These are phyloP conservation scores for Aspergillus ochraceus DNA, from an alignment of 2,329 filamentous ascomycete genomes.

Conservation along the genomic window DNA sequence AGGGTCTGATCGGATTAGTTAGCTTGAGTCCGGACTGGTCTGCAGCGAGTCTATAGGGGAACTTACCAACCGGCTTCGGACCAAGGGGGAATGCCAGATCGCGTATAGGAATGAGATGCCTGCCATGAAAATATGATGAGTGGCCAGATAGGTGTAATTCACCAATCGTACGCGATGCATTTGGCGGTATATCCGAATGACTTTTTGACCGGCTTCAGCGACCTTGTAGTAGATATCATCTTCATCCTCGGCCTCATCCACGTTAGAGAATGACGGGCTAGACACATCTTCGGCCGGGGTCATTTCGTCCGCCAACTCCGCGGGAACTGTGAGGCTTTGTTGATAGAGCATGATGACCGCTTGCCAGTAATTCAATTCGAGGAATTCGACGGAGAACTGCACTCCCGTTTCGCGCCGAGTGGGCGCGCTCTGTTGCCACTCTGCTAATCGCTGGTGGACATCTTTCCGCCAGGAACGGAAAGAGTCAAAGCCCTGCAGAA, in stretches of 20 bases:
- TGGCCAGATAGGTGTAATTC: conserved; percentile 94
- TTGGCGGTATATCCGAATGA: conserved; percentile 85
- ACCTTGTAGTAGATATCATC: conserved; percentile 92
- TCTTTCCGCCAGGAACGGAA: conserved; percentile 87
- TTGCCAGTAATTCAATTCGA: conserved; percentile 97
- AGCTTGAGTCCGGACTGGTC: conserved; percentile 2
- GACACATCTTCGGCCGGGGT: conserved; percentile 59
- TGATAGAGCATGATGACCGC: conserved; percentile 94
- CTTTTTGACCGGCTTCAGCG: conserved; percentile 90
- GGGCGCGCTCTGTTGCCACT: conserved; percentile 85
- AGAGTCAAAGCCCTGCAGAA: conserved; percentile 77
- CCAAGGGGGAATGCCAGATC: conserved; percentile 91
- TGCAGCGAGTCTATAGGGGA: not conserved
- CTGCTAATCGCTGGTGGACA: conserved; percentile 76
- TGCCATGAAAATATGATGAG: conserved; percentile 96
- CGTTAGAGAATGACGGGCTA: conserved; percentile 52
- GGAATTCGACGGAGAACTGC: conserved; percentile 81
- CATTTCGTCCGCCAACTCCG: conserved; percentile 78
- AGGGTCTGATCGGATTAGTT: not conserved
- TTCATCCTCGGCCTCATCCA: conserved; percentile 65
- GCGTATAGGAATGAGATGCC: conserved; percentile 93
- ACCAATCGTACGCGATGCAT: conserved; percentile 84
- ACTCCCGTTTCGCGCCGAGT: conserved; percentile 79
- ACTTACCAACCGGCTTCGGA: conserved; percentile 80
- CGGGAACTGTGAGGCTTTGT: conserved; percentile 83